A percentile compares a stretch with the other conserved stretches of the same genome.
phyloP scores from a whole-genome alignment of 768 basidiomycete genomes.

The Rhizopogon salebrosus region DNA sequence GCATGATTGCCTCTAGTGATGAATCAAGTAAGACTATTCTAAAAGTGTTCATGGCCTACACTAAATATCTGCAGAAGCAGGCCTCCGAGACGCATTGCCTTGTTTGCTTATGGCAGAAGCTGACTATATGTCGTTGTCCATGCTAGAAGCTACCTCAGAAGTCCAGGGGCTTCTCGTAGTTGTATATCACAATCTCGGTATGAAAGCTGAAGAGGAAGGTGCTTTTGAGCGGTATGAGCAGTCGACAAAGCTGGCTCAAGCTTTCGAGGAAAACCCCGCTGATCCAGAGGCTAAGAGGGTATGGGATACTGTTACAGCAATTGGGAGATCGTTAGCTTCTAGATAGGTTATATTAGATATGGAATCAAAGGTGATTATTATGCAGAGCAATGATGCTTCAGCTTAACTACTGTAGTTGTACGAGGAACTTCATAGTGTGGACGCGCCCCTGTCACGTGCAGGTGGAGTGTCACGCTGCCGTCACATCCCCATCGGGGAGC shows the following conservation, averaged over 20 bases:
- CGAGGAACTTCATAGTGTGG: no score
- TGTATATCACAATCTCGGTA: slow-evolving; percentile 65
- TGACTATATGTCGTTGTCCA: slow-evolving; percentile 59
- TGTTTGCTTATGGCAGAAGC: slow-evolving; percentile 59
- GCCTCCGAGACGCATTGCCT: slow-evolving; percentile 50
- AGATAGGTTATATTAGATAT: slow-evolving; percentile 13
- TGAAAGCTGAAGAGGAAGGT: slow-evolving; percentile 49
- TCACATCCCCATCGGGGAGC: neutral
- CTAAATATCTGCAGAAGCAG: slow-evolving; percentile 19
- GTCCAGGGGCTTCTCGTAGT: slow-evolving; percentile 70
- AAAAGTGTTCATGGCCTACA: neutral
- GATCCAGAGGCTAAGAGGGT: slow-evolving; percentile 53
- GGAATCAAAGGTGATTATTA: neutral
- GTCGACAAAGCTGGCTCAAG: slow-evolving; percentile 36
- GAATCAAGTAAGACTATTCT: slow-evolving; percentile 34
- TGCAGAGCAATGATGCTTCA: no score
- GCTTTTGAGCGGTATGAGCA: slow-evolving; percentile 43
- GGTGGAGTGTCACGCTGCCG: slow-evolving; percentile 6
- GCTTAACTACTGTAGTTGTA: no score
- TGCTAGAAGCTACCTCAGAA: slow-evolving; percentile 55
- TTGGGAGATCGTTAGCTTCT: slow-evolving; percentile 52
- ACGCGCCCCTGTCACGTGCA: slow-evolving; percentile 16
- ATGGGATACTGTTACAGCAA: slow-evolving; percentile 50
- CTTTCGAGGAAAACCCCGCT: slow-evolving; percentile 36
- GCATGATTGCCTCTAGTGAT: slow-evolving; percentile 57